These are phyloP conservation scores for Spirogloea muscicola DNA, from an alignment of 139 green algal species.

Conservation along the genomic window DNA sequence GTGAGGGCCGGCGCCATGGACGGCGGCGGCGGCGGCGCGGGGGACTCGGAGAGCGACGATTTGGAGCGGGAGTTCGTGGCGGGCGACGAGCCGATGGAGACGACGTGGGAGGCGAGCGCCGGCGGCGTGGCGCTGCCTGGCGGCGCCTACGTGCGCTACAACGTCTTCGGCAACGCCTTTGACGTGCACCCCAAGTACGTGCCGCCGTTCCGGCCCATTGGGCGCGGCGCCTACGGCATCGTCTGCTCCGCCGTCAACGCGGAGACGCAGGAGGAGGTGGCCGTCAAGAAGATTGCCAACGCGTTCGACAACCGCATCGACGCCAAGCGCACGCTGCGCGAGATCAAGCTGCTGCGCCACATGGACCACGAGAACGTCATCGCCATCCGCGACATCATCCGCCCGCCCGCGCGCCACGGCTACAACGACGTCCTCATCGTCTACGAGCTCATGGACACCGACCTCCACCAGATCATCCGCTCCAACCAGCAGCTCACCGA, in stretches of 20 bases:
- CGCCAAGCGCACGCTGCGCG: conserved; percentile 59
- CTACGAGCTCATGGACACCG: conserved; percentile 68
- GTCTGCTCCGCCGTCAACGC: conserved; percentile 53
- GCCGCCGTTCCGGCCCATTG: conserved; percentile 58
- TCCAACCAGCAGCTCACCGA: conserved; percentile 54
- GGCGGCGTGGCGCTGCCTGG: conserved; percentile 12
- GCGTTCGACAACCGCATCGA: conserved; percentile 61
- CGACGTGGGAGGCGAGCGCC: conserved; percentile 11
- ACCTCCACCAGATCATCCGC: conserved; percentile 65
- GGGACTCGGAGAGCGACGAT: conserved; percentile 8
- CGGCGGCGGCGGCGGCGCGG: too few relatives aligned
- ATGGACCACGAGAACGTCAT: conserved; percentile 62
- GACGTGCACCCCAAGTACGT: conserved; percentile 59
- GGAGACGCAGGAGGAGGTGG: conserved; percentile 54
- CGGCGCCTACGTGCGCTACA: conserved; percentile 44
- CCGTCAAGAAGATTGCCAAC: conserved; percentile 65
- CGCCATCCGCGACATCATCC: conserved; percentile 52
- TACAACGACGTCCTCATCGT: conserved; percentile 64
- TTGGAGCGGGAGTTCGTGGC: conserved; percentile 14
- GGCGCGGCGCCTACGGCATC: conserved; percentile 59
- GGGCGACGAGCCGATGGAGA: conserved; percentile 27
- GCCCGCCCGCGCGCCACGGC: not conserved
- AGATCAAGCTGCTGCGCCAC: conserved; percentile 62
- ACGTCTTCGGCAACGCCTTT: conserved; percentile 54
- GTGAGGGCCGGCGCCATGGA: too few relatives aligned